Evolutionary conservation across 2,329 filamentous ascomycete genomes (phyloP), one percentile per base, ranked within the genome.

Genomic region (Penicillium italicum): DNA sequence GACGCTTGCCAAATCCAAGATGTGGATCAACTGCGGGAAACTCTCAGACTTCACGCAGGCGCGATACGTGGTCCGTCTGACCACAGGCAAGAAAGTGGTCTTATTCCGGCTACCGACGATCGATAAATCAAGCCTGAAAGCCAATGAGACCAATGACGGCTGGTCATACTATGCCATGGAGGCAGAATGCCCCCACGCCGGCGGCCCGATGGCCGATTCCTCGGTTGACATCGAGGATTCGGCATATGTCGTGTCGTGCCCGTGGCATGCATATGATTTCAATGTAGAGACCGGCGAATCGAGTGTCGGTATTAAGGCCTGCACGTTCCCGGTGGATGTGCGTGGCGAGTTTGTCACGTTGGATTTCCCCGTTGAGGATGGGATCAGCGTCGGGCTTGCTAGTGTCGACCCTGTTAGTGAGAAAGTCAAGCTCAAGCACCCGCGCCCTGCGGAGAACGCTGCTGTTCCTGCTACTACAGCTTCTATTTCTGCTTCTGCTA

Each of bases 261-360:
- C 77, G 14, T 79, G 77, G 77, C 77, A 79, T 63, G 77, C 77
- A 2, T 79, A 79, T 60, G 77, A 79, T 61, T 79, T 79, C 58
- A 79, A 79, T 53, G 75, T 79, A 54, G 76, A 79, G 64, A 79
- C 77, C 0, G 77, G 77, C 51, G 74, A 78, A 65, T 79, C 77
- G 7, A 79, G 76, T 57, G 75, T 77, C 18, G 77, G 77, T 11
- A 70, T 79, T 56, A 77, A 77, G 63, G 71, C 77, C 4, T 79
- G 77, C 65, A 79, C 76, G 1, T 79, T 77, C 48, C 75, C 76
- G 1, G 69, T 79, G 40, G 62, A 71, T 47, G 64, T 77, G 5
- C 57, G 64, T 7, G 70, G 69, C 24, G 74, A 71, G 5, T 62
- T 58, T 26, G 71, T 77, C 24, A 55, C 64, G n/a, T 48, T 79